These are phyloP conservation scores for Skeletonema marinoi DNA, from an alignment of 108 stramenopile genomes.

Conservation along the genomic window DNA sequence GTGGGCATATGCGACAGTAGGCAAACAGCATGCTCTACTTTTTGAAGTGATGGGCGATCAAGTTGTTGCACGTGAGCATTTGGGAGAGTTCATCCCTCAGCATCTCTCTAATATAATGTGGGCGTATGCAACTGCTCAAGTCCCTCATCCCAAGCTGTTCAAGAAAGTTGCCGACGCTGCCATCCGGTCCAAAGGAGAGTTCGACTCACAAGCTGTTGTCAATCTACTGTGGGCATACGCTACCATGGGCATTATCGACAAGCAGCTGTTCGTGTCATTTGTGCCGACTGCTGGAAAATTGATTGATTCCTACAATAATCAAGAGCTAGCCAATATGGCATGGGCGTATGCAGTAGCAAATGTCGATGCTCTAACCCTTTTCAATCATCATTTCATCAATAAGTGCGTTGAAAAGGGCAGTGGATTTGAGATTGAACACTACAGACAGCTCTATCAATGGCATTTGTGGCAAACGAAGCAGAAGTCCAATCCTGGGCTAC, in stretches of 20 bases:
- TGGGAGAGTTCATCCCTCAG: too few relatives aligned
- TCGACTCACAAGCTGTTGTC: slow-evolving; percentile 38
- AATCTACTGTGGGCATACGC: slow-evolving; percentile 50
- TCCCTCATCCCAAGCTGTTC: background rate
- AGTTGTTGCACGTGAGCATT: too few relatives aligned
- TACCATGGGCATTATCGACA: slow-evolving; percentile 17
- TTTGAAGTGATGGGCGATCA: too few relatives aligned
- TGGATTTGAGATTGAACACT: background rate
- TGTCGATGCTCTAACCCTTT: slow-evolving; percentile 21
- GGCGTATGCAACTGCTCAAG: slow-evolving; percentile 8
- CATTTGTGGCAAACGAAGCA: background rate
- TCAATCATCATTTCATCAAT: slow-evolving; percentile 24
- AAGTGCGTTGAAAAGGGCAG: slow-evolving; percentile 15
- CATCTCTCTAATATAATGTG: background rate
- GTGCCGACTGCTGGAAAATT: slow-evolving; percentile 10
- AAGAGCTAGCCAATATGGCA: slow-evolving; percentile 42
- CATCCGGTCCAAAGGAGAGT: slow-evolving; percentile 9
- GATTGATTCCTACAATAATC: slow-evolving; percentile 28
- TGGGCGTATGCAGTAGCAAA: slow-evolving; percentile 45
- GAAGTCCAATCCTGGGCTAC: background rate
- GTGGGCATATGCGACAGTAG: too few relatives aligned
- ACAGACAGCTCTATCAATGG: slow-evolving; percentile 33
- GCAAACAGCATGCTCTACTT: too few relatives aligned
- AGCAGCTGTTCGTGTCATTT: slow-evolving; percentile 24
- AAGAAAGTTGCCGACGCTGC: slow-evolving; percentile 1